These are phyloP conservation scores for Pseudogymnoascus sp. DNA, from an alignment of 2,329 filamentous ascomycete species.

Conservation along the genomic window DNA sequence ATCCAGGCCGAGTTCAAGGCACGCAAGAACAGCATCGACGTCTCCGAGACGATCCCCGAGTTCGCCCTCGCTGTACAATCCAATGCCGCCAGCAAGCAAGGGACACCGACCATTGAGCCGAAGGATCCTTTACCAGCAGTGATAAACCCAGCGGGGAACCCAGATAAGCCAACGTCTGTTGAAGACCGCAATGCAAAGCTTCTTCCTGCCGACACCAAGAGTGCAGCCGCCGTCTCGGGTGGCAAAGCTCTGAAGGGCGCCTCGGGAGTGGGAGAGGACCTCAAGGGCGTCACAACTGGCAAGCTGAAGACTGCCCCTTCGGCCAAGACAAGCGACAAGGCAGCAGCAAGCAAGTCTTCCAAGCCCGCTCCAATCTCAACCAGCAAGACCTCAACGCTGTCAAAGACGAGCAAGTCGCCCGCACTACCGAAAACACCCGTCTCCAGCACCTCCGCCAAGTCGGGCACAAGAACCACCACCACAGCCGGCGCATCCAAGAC, in stretches of 20 bases:
- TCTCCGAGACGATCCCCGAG: slow-evolving; percentile 25
- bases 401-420: slow-evolving; percentile 27
- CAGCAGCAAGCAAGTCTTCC: slow-evolving; percentile 13
- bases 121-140: slow-evolving; percentile 15
- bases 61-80: slow-evolving; percentile 21
- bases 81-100: not conserved
- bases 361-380: slow-evolving; percentile 20
- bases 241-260: slow-evolving; percentile 15
- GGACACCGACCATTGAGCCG: slow-evolving; percentile 12
- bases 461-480: slow-evolving; percentile 20
- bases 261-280: not conserved
- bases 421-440: slow-evolving; percentile 32
- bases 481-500: slow-evolving; percentile 22
- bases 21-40: slow-evolving; percentile 20
- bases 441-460: slow-evolving; percentile 23
- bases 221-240: slow-evolving; percentile 5
- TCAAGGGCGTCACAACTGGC: not conserved
- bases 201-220: not conserved
- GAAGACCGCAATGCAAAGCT: slow-evolving; percentile 16
- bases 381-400: slow-evolving; percentile 15
- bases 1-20: slow-evolving; percentile 21
- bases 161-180: slow-evolving; percentile 11
- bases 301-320: not conserved
- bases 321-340: slow-evolving; percentile 13
- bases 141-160: slow-evolving; percentile 11